These are phyloP conservation scores for Fusarium xylarioides DNA, from an alignment of 2,329 filamentous ascomycete species.

Conservation along the genomic window DNA sequence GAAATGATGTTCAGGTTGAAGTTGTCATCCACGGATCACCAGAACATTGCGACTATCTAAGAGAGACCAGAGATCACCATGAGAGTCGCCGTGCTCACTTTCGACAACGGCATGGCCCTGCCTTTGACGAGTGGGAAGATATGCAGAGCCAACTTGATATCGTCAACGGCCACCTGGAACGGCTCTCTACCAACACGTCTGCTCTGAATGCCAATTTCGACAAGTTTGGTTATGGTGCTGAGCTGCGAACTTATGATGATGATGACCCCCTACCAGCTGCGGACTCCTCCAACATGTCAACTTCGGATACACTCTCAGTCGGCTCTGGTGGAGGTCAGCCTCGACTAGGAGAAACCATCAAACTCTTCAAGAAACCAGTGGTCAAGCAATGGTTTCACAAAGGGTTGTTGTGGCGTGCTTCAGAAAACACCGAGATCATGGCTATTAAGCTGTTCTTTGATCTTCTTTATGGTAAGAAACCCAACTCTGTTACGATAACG, in stretches of 20 bases:
- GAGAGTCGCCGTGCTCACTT: conserved; percentile 57
- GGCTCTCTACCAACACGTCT: conserved; percentile 63
- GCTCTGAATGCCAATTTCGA: conserved; percentile 68
- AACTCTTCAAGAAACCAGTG: conserved; percentile 66
- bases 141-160: conserved; percentile 62
- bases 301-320: conserved; percentile 41
- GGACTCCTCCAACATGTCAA: conserved; percentile 33
- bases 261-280: conserved; percentile 21
- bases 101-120: conserved; percentile 57
- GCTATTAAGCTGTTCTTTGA: conserved; percentile 73
- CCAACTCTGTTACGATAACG: neutral
- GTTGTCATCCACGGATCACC: conserved; percentile 66
- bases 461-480: conserved; percentile 59
- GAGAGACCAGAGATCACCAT: conserved; percentile 62
- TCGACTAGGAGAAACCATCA: conserved; percentile 56
- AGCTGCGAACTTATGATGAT: conserved; percentile 59
- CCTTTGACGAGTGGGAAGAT: conserved; percentile 65
- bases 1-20: conserved; percentile 56
- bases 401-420: conserved; percentile 69
- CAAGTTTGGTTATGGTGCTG: conserved; percentile 70
- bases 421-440: conserved; percentile 66
- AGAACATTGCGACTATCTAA: conserved; percentile 58
- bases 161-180: conserved; percentile 62
- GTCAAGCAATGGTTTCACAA: conserved; percentile 74
- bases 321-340: conserved; percentile 24